Percentiles rank a stretch among this genome's conserved stretches.
Conservation (phyloP, 139 green algal genomes). For the Chlorella ohadii region DNA sequence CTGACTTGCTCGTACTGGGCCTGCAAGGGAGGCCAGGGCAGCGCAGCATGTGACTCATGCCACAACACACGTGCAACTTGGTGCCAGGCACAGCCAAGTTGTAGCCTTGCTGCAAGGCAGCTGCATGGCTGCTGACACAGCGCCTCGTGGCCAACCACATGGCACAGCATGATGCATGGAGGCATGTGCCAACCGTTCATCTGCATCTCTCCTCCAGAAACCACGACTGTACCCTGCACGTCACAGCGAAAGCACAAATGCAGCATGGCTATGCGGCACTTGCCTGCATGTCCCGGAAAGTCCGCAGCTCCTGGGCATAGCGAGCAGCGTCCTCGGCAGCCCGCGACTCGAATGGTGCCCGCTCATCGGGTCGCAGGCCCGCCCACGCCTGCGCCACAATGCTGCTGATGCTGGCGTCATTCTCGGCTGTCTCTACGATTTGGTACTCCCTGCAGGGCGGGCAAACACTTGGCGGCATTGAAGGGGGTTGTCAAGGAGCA, state of each 20-base stretch:
- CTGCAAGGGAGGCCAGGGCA: slow-evolving; percentile 14
- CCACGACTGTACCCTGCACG: too few species aligned
- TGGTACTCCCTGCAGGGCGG: slow-evolving; percentile 18
- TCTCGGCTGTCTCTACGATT: background rate
- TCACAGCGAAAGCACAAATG: background rate
- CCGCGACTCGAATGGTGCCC: slow-evolving; percentile 7
- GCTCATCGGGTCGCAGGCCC: background rate
- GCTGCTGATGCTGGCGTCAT: background rate
- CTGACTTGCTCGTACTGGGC: background rate
- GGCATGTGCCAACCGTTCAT: too few species aligned
- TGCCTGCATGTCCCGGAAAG: slow-evolving; percentile 37
- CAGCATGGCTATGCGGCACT: too few species aligned
- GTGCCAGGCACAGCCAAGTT: too few species aligned
- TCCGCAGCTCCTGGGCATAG: slow-evolving; percentile 35
- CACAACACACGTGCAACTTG: too few species aligned
- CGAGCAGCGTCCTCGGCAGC: slow-evolving; percentile 12
- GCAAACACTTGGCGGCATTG: background rate
- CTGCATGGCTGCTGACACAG: too few species aligned
- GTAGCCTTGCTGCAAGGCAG: background rate
- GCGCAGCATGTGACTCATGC: too few species aligned
- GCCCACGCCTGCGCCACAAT: slow-evolving; percentile 9
- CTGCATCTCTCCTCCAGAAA: too few species aligned
- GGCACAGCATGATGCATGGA: too few species aligned
- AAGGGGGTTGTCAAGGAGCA: too few species aligned
- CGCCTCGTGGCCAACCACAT: too few species aligned